A percentile compares a stretch with the other conserved stretches of the same genome.
Evolutionary conservation across 1,284 basidiomycete species (phyloP).

Genomic region (Coriolopsis trogii): DNA sequence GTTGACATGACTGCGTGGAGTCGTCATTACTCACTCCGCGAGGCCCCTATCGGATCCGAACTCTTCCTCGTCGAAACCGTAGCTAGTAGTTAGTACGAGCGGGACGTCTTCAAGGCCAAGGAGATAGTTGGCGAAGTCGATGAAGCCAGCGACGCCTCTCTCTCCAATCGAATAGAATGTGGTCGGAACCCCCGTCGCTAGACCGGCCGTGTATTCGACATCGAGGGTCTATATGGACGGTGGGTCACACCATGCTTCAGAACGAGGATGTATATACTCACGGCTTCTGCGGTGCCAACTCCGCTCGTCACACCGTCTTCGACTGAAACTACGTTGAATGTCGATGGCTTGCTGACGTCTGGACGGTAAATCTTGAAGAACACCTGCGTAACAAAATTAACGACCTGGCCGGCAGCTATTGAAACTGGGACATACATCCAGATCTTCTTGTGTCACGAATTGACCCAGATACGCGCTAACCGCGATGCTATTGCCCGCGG

Average conservation of each 20-base stretch:
- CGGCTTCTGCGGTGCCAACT: no score
- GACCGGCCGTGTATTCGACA: slow-evolving; percentile 61
- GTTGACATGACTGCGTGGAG: background rate
- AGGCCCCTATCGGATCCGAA: slow-evolving; percentile 38
- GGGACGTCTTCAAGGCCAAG: slow-evolving; percentile 31
- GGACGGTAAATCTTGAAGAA: no score
- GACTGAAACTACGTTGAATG: no score
- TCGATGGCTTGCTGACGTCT: no score
- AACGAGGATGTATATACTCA: slow-evolving; percentile 51
- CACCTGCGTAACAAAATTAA: no score
- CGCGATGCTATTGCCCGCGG: slow-evolving; percentile 50
- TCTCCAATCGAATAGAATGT: slow-evolving; percentile 22
- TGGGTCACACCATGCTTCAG: no score
- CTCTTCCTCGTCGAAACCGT: slow-evolving; percentile 55
- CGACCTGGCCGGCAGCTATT: no score
- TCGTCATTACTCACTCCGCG: slow-evolving; percentile 53
- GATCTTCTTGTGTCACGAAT: slow-evolving; percentile 52
- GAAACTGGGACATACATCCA: slow-evolving; percentile 41
- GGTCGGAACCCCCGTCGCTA: slow-evolving; percentile 50
- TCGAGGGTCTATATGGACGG: slow-evolving; percentile 62
- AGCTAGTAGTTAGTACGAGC: slow-evolving; percentile 37
- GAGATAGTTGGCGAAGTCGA: slow-evolving; percentile 35
- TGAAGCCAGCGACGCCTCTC: slow-evolving; percentile 26
- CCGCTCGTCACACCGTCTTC: no score
- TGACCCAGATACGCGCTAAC: slow-evolving; percentile 57